A percentile compares a stretch with the other conserved stretches of the same genome.
These are phyloP conservation scores for Neonectria coccinea DNA, from an alignment of 2,329 filamentous ascomycete genomes.

Conservation along the genomic window DNA sequence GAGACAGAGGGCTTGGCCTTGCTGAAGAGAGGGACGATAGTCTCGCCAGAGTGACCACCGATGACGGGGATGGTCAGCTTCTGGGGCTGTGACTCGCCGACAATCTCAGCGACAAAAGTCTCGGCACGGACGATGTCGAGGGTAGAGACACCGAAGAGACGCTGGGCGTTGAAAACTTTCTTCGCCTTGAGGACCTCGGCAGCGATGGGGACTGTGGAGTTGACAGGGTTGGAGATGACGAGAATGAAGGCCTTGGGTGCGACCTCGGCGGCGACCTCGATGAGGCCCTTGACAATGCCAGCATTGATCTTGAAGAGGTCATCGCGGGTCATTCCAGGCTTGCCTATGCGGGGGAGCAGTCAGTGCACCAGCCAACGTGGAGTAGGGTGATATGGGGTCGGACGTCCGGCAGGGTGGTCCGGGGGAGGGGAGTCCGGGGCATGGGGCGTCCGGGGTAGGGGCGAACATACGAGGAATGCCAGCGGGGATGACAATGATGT, in stretches of 20 bases:
- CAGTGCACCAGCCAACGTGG: constrained; percentile 29
- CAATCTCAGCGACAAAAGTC: constrained; percentile 91
- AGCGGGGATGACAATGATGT: constrained; percentile 97
- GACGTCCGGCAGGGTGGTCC: constrained; percentile 35
- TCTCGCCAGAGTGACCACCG: constrained; percentile 97
- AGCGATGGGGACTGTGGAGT: constrained; percentile 97
- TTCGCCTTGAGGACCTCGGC: constrained; percentile 96
- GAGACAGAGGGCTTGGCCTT: constrained; percentile 82
- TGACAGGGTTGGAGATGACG: constrained; percentile 99
- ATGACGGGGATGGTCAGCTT: constrained; percentile 91
- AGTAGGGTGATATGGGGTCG: constrained; percentile 33
- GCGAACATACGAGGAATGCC: constrained; percentile 88
- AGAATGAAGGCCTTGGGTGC: constrained; percentile 94
- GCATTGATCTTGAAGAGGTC: constrained; percentile 99
- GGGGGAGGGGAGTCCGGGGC: constrained; percentile 37
- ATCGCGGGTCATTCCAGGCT: constrained; percentile 99
- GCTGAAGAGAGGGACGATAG: constrained; percentile 98
- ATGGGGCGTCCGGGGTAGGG: constrained; percentile 28
- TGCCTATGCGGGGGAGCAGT: constrained; percentile 70
- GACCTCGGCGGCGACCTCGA: constrained; percentile 87
- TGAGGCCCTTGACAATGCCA: constrained; percentile 93
- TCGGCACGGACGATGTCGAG: constrained; percentile 98
- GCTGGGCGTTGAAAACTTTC: constrained; percentile 93
- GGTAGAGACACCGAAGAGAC: constrained; percentile 97
- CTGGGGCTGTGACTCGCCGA: constrained; percentile 83